These are phyloP conservation scores for Eucalyptus erythrocorys DNA, from an alignment of 345 rosid species.

Conservation along the genomic window DNA sequence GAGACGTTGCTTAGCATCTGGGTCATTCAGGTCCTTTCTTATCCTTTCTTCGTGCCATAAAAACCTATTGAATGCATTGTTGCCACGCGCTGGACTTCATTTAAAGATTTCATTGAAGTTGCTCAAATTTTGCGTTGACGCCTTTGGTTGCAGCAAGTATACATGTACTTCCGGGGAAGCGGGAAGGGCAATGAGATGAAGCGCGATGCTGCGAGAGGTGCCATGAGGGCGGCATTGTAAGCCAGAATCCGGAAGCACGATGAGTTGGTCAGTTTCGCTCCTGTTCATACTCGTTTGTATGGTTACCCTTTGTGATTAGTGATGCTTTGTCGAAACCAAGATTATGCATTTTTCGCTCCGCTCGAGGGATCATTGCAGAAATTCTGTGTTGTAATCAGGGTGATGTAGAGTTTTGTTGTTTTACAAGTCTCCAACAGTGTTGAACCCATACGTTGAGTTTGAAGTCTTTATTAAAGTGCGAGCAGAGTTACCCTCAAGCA, in stretches of 20 bases:
- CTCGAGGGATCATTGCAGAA: background rate
- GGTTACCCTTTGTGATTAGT: background rate
- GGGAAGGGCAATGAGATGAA: slow-evolving; percentile 59
- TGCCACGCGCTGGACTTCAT: background rate
- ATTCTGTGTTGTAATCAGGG: background rate
- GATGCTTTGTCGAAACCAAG: background rate
- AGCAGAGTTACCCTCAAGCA: background rate
- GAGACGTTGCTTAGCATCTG: slow-evolving; percentile 80
- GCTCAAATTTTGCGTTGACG: background rate
- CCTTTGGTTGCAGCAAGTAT: slow-evolving; percentile 48
- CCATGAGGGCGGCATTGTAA: slow-evolving; percentile 28
- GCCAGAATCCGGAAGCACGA: background rate
- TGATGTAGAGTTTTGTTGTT: background rate
- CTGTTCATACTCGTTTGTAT: background rate
- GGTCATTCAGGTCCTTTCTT: slow-evolving; percentile 67
- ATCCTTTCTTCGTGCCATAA: background rate
- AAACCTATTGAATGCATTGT: background rate
- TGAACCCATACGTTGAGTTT: background rate
- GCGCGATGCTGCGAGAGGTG: slow-evolving; percentile 44
- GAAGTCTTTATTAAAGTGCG: background rate
- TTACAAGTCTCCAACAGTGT: background rate
- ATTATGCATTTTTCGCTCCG: background rate
- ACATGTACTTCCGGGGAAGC: slow-evolving; percentile 76
- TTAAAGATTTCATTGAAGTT: background rate
- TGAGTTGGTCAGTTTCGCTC: background rate